Evolutionary conservation across 306 rosid genomes (phyloP), one percentile per base, ranked within the genome.

Genomic region (Citrullus mucosospermus): DNA sequence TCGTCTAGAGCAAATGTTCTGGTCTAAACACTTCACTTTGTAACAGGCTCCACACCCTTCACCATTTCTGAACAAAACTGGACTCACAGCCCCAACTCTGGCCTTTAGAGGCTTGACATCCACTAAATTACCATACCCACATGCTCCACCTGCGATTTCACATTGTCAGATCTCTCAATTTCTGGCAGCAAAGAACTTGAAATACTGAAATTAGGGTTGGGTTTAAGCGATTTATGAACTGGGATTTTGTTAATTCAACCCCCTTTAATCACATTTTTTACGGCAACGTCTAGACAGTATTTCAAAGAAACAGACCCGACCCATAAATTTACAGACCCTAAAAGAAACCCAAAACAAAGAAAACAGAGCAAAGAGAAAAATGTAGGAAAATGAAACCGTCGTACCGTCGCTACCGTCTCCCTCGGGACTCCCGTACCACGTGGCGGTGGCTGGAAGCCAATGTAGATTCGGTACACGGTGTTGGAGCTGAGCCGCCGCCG

Each of bases 381-480:
- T 7, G 50, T 50, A 13, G 74, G 43, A 34, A 81, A 68, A 0
- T 60, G 73, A 18, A 51, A 44, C 16, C 25, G 48, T 16, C 67
- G 81, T 84, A 93, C 98, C 98, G 78, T 85, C 85, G 82, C 98
- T 95, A 36, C 98, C 98, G 69, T 95, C 97, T n/a, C 98, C 98
- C 77, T 95, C 97, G 14, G 98, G 91, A 34, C 79, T 84, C 22
- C 98, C 98, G 67, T 95, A 95, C 98, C 98, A 94, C 7, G 98
- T 94, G 79, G 96, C 98, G 38, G 84, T 83, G 62, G 95, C 98
- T 0, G 93, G 85, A 41, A 79, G 58, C 98, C 98, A 94, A 86
- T 87, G 93, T 41, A 22, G 58, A 85, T 87, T 90, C 2, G 60
- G 13, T 10, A 44, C 84, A 13, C 8, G 82, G 46, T 82, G 86